Evolutionary conservation across 2,329 filamentous ascomycete species (phyloP).

Genomic region (Pseudocercospora crystallina): DNA sequence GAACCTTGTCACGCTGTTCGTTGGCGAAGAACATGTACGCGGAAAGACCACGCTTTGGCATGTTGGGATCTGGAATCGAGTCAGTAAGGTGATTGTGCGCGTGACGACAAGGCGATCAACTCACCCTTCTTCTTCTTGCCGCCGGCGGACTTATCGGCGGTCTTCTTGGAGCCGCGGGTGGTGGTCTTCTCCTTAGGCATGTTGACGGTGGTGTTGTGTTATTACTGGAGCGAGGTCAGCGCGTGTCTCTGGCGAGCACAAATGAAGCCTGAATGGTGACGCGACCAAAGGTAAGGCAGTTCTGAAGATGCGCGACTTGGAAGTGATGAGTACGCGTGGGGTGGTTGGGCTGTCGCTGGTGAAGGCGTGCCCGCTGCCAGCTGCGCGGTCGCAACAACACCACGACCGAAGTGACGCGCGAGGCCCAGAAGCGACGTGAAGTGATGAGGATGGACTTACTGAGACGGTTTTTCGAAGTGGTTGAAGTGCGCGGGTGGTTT

Average conservation of each 20-base stretch:
- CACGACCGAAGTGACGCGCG: conserved; percentile 19
- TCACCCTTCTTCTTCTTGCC: conserved; percentile 73
- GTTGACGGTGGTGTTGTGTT: conserved; percentile 33
- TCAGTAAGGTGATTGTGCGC: conserved; percentile 17
- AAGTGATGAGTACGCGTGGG: conserved; percentile 15
- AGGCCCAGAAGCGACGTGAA: conserved; percentile 6
- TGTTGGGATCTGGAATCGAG: conserved; percentile 74
- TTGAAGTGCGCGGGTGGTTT: conserved; percentile 3
- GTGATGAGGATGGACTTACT: conserved; percentile 16
- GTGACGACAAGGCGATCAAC: conserved; percentile 25
- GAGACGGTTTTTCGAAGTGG: conserved; percentile 16
- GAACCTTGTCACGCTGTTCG: conserved; percentile 96
- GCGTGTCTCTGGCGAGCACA: conserved; percentile 3
- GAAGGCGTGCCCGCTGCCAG: conserved; percentile 14
- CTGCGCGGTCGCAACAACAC: conserved; percentile 26
- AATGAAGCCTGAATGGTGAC: conserved; percentile 2
- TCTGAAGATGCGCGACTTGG: conserved; percentile 12
- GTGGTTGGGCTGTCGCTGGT: conserved; percentile 10
- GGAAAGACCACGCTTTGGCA: conserved; percentile 97
- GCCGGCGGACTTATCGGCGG: conserved; percentile 40
- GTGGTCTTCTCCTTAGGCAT: conserved; percentile 70
- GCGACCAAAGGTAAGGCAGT: conserved; percentile 12
- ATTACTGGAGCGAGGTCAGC: conserved; percentile 14
- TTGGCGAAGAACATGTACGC: conserved; percentile 99
- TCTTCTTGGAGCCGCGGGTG: conserved; percentile 59